Conservation (phyloP, 148 eudicot species). For the Camellia sinensis region DNA sequence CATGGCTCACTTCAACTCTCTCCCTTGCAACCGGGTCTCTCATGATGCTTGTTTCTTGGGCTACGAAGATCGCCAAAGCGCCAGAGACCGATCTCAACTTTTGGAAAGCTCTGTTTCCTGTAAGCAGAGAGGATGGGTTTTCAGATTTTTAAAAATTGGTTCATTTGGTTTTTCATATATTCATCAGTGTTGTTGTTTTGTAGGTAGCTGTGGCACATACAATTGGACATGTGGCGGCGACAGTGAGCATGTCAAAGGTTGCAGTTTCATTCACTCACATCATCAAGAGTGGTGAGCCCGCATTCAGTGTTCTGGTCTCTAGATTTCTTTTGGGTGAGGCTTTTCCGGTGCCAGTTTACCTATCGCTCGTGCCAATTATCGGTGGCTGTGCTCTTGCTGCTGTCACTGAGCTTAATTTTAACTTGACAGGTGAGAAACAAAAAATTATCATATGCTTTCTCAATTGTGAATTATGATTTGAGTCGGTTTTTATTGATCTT, state of each 20-base stretch:
- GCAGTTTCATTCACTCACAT: constrained; percentile 55
- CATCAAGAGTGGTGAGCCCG: constrained; percentile 49
- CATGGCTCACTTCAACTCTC: constrained; percentile 58
- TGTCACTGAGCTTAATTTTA: constrained; percentile 50
- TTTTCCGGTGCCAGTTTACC: constrained; percentile 43
- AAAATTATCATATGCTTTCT: neutral
- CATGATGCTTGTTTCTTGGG: constrained; percentile 49
- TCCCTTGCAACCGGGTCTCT: constrained; percentile 49
- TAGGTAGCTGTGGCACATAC: constrained; percentile 63
- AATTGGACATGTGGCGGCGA: constrained; percentile 60
- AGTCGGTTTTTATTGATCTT: neutral
- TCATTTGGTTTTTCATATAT: neutral
- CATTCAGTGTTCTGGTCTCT: constrained; percentile 43
- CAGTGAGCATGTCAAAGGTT: constrained; percentile 59
- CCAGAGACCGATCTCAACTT: constrained; percentile 48
- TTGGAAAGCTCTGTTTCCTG: constrained; percentile 52
- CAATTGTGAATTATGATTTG: neutral
- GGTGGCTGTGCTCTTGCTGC: constrained; percentile 58
- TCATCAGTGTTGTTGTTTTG: neutral
- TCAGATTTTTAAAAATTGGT: neutral
- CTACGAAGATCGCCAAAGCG: constrained; percentile 35
- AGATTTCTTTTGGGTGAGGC: constrained; percentile 41
- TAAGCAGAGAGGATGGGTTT: constrained; percentile 21
- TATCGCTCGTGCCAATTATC: constrained; percentile 48
- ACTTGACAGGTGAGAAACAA: constrained; percentile 33